phyloP scores from a whole-genome alignment of 2,329 filamentous ascomycete species.

The Raffaelea ambrosiae region DNA sequence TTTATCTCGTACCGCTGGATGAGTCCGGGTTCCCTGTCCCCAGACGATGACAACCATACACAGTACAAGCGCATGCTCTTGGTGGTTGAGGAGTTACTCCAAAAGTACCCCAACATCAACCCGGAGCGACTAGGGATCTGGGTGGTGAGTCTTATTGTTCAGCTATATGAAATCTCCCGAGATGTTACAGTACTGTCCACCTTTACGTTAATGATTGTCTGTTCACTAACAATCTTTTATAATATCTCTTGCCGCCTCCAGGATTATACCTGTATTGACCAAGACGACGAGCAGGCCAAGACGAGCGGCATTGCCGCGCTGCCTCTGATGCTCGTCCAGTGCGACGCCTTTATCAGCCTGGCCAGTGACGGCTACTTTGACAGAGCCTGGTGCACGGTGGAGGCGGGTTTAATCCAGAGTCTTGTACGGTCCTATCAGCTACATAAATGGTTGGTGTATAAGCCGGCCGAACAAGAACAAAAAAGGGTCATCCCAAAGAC shows the following conservation, averaged over 20 bases:
- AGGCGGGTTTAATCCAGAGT: slow-evolving; percentile 24
- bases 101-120: slow-evolving; percentile 15
- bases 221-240: too few relatives aligned
- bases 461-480: too few relatives aligned
- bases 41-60: slow-evolving; percentile 21
- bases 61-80: slow-evolving; percentile 23
- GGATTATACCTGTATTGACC: slow-evolving; percentile 30
- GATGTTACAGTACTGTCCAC: too few relatives aligned
- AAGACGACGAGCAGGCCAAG: slow-evolving; percentile 23
- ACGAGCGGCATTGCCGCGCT: slow-evolving; percentile 23
- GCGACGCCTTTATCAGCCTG: slow-evolving; percentile 30
- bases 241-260: too few relatives aligned
- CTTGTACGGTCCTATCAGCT: too few relatives aligned
- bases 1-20: slow-evolving; percentile 29
- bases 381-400: slow-evolving; percentile 29
- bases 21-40: slow-evolving; percentile 12
- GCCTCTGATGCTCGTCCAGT: slow-evolving; percentile 28
- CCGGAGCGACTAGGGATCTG: slow-evolving; percentile 17
- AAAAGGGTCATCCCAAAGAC: too few relatives aligned
- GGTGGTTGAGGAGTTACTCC: slow-evolving; percentile 20
- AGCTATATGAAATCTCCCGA: too few relatives aligned
- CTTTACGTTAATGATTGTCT: too few relatives aligned
- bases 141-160: slow-evolving; percentile 18
- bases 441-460: too few relatives aligned
- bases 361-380: slow-evolving; percentile 24